Conservation (phyloP, 768 basidiomycete genomes). For the Podaxis mareebaensis region DNA sequence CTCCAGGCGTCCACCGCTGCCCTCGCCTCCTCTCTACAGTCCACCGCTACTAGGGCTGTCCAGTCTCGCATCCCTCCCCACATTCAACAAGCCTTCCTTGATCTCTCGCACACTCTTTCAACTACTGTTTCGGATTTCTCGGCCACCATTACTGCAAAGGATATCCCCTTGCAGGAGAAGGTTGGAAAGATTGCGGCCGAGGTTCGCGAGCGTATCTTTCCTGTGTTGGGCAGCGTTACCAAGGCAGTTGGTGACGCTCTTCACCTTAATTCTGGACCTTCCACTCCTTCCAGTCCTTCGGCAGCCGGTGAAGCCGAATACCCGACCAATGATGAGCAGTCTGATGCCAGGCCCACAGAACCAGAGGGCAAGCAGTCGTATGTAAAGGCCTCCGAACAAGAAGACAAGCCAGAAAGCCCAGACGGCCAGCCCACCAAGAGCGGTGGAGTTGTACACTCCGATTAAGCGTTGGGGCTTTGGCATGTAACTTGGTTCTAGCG, state of each 20-base stretch:
- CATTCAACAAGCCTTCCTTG: slow-evolving; percentile 58
- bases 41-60: slow-evolving; percentile 29
- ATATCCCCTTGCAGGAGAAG: slow-evolving; percentile 65
- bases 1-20: slow-evolving; percentile 59
- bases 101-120: slow-evolving; percentile 45
- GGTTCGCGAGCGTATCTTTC: slow-evolving; percentile 60
- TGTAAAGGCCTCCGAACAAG: background rate
- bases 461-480: background rate
- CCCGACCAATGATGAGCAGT: background rate
- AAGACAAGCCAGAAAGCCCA: background rate
- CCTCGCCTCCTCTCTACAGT: slow-evolving; percentile 44
- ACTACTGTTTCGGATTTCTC: slow-evolving; percentile 55
- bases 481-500: background rate
- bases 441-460: background rate
- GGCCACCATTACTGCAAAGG: slow-evolving; percentile 49
- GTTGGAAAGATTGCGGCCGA: slow-evolving; percentile 53
- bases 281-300: slow-evolving; percentile 16
- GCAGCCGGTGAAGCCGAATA: slow-evolving; percentile 13
- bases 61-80: slow-evolving; percentile 55
- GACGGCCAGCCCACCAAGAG: background rate
- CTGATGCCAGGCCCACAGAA: background rate
- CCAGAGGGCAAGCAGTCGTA: background rate
- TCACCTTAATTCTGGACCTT: background rate
- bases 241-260: slow-evolving; percentile 43
- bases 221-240: slow-evolving; percentile 55